Conservation (phyloP, 768 basidiomycete genomes). For the Boletellus sp. region DNA sequence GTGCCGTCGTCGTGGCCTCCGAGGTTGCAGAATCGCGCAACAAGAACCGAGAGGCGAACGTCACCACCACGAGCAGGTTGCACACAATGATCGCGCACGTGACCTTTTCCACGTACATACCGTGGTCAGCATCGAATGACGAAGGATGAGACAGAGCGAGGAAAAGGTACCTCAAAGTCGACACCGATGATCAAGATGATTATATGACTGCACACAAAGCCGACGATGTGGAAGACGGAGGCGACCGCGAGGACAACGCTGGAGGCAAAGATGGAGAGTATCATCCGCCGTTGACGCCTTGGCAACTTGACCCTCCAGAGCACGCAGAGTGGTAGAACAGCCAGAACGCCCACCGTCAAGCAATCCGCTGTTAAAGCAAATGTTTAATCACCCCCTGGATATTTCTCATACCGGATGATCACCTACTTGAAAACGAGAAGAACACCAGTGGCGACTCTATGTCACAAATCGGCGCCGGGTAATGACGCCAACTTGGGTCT, state of each 20-base stretch:
- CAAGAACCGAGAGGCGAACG: constrained; percentile 10
- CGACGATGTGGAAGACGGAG: neutral
- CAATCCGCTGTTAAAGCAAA: constrained; percentile 4
- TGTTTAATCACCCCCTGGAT: too few species aligned
- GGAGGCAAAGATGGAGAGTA: constrained; percentile 18
- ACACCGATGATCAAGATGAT: neutral
- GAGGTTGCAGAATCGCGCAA: too few species aligned
- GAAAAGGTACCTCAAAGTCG: too few species aligned
- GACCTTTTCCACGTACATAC: neutral
- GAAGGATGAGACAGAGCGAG: too few species aligned
- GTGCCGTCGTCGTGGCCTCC: too few species aligned
- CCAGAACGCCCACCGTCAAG: constrained; percentile 2
- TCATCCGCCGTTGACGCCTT: constrained; percentile 19
- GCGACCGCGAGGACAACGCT: constrained; percentile 11
- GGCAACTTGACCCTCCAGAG: constrained; percentile 20
- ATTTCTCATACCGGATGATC: too few species aligned
- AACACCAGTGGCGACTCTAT: neutral
- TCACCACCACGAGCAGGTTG: constrained; percentile 16
- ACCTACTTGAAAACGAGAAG: constrained; percentile 9
- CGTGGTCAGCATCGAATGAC: too few species aligned
- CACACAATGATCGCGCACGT: constrained; percentile 9
- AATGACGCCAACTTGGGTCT: constrained; percentile 3
- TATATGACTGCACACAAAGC: neutral
- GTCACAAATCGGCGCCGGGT: neutral
- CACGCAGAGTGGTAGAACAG: constrained; percentile 12